Conservation (phyloP, 768 basidiomycete genomes). For the Hemileccinum impolitum region DNA sequence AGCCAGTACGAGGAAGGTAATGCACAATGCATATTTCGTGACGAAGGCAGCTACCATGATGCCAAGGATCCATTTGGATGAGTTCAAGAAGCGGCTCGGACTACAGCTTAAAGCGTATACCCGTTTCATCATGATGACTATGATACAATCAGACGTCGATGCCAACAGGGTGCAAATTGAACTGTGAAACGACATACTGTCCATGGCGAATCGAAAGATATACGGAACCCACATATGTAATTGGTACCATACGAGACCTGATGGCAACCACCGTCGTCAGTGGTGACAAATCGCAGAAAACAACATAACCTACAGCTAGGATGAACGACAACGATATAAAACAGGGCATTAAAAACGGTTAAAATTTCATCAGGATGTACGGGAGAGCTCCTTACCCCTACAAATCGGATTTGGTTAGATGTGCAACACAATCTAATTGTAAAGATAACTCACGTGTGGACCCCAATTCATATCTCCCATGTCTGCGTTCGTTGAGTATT, state of each 20-base stretch:
- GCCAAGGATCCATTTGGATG: slow-evolving; percentile 3
- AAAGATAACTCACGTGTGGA: slow-evolving; percentile 4
- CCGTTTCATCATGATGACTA: slow-evolving; percentile 22
- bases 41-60: slow-evolving; percentile 7
- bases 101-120: slow-evolving; percentile 10
- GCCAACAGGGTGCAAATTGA: neutral
- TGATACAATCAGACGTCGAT: neutral
- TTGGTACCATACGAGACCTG: slow-evolving; percentile 17
- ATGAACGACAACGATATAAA: no score
- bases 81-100: slow-evolving; percentile 4
- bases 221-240: slow-evolving; percentile 13
- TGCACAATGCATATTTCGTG: slow-evolving; percentile 1
- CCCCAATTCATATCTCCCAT: slow-evolving; percentile 7
- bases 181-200: neutral
- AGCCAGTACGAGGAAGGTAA: slow-evolving; percentile 9
- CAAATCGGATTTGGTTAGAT: neutral
- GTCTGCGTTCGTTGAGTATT: slow-evolving; percentile 7
- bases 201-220: slow-evolving; percentile 16
- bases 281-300: neutral
- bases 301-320: slow-evolving; percentile 9
- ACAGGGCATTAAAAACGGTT: no score
- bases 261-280: neutral
- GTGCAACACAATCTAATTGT: no score
- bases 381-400: slow-evolving; percentile 10
- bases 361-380: no score